Base-by-base conservation (phyloP, 202 grass and related monocot genomes). In the Zoysia matrella region DNA sequence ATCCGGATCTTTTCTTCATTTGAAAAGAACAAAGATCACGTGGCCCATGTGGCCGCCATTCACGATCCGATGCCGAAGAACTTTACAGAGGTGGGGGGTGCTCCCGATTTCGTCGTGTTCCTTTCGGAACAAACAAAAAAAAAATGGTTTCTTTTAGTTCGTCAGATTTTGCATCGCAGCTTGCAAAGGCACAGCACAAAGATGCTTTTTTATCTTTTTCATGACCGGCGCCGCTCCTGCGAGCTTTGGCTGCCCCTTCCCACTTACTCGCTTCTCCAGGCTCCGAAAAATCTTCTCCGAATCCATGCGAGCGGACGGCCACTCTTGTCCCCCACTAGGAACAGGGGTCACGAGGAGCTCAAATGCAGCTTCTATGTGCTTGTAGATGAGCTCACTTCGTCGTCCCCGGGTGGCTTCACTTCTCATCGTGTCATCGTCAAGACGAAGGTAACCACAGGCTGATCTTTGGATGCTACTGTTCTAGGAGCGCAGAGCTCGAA, bases 251-350 rank as follows among this genome's bases (percentile, higher is more conserved):
- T 36, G 30, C 30, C 30, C 65, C 74, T 58, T 14, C 65, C 7
- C 53, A 1, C 12, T 47, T 41, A 49, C 72, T 79, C 2, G 14
- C 58, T 82, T 51, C 39, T 72, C 47, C 64, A 49, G 46, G 39
- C 47, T 54, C 41, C n/a, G 55, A 71, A 54, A 65, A 40, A 60
- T 72, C 73, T 40, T 60, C 66, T 16, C 73, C 12, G 47, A 77
- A 62, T 81, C 78, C 66, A 66, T 56, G 4, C 22, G 12, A 60
- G 50, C 50, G 18, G 67, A 51, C 5, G 63, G 50, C 45, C 16
- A 43, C 57, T 57, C 74, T 44, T 87, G 73, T 47, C 66, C 67
- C 63, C 51, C 74, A 73, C 68, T 58, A 43, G 11, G 10, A 7
- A 43, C 71, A 12, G 56, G 67, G 73, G 60, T 72, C 79, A 66